Evolutionary conservation across 139 green algal genomes (phyloP).

Genomic region (Coelastrella sp.): DNA sequence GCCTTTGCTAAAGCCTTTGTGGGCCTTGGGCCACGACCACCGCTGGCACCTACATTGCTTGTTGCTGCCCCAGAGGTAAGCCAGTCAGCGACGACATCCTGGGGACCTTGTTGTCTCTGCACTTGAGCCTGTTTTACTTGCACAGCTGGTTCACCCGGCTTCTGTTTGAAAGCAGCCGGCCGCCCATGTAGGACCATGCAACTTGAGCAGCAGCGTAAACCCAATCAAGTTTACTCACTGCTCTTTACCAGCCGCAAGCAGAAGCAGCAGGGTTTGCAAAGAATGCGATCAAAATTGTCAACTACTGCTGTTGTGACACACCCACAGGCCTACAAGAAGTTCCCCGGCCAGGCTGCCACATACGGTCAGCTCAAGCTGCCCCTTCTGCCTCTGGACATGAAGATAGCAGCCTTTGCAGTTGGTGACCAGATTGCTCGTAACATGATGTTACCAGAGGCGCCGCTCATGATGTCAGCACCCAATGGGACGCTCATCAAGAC

Average conservation of each 20-base stretch:
- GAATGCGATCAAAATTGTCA: background rate
- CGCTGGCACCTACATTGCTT: background rate
- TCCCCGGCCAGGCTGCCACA: background rate
- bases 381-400: background rate
- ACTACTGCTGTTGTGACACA: background rate
- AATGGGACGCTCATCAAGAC: constrained; percentile 16
- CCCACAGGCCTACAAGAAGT: constrained; percentile 7
- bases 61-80: background rate
- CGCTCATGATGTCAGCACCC: background rate
- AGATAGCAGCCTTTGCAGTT: background rate
- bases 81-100: background rate
- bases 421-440: constrained; percentile 10
- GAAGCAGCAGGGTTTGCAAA: too few relatives aligned
- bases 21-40: background rate
- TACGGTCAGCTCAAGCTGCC: constrained; percentile 1
- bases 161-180: too few relatives aligned
- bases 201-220: too few relatives aligned
- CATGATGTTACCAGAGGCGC: constrained; percentile 8
- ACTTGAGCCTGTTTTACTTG: too few relatives aligned
- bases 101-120: background rate
- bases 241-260: too few relatives aligned
- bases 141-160: too few relatives aligned
- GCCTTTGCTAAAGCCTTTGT: background rate
- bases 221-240: too few relatives aligned
- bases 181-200: too few relatives aligned